Conservation (phyloP, 2,329 filamentous ascomycete species). For the Colletotrichum liaoningense region DNA sequence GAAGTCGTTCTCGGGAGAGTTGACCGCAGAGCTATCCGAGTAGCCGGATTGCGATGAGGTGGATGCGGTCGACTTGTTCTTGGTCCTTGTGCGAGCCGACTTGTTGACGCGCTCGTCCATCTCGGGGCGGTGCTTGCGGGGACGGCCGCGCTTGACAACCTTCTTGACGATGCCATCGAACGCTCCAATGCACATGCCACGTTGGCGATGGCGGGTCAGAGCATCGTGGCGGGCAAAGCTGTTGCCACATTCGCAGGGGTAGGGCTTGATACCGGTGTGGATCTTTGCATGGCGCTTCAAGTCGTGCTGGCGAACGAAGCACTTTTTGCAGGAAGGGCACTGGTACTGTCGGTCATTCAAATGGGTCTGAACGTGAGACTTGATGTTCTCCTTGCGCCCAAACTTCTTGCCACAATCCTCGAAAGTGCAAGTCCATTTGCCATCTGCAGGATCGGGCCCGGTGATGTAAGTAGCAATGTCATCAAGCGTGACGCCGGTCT, state of each 20-base stretch:
- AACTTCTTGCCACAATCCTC: conserved; percentile 89
- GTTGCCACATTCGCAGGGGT: conserved; percentile 93
- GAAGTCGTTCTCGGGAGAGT: conserved; percentile 63
- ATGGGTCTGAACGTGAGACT: conserved; percentile 97
- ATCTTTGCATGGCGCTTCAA: conserved; percentile 98
- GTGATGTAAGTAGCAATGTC: conserved; percentile 83
- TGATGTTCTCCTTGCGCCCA: conserved; percentile 98
- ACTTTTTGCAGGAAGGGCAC: conserved; percentile 93
- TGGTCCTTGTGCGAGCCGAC: conserved; percentile 64
- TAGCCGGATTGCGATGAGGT: conserved; percentile 65
- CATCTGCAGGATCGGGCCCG: conserved; percentile 77
- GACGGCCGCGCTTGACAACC: conserved; percentile 71
- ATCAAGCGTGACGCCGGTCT: conserved; percentile 88
- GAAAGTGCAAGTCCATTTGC: conserved; percentile 83
- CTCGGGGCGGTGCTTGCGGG: conserved; percentile 71
- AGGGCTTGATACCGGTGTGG: conserved; percentile 94
- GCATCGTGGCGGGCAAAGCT: conserved; percentile 96
- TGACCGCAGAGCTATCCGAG: conserved; percentile 66
- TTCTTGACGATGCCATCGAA: conserved; percentile 81
- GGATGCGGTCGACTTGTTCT: conserved; percentile 64
- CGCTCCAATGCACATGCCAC: conserved; percentile 95
- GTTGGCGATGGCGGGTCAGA: conserved; percentile 91
- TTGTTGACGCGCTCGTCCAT: conserved; percentile 68
- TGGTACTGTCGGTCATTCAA: conserved; percentile 95
- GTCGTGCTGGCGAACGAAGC: conserved; percentile 97